Conservation (phyloP, 371 early-diverging fungal species). For the Capillidium rhysosporum region DNA sequence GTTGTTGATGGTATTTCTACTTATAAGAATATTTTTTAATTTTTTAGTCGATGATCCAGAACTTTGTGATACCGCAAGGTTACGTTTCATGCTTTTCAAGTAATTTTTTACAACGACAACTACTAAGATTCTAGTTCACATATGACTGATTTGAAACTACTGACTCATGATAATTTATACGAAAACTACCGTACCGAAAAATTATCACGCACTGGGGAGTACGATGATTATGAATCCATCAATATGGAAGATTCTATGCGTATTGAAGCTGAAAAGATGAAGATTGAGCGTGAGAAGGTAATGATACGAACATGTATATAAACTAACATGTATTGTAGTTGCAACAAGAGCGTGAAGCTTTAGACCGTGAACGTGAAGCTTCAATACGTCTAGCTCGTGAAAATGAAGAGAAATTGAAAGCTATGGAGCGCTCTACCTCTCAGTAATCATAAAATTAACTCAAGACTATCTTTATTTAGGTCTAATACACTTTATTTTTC, state of each 20-base stretch:
- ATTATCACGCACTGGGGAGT: slow-evolving; percentile 45
- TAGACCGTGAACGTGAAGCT: slow-evolving; percentile 3
- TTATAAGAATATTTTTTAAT: not conserved
- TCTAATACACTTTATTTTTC: too few species aligned
- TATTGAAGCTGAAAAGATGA: slow-evolving; percentile 35
- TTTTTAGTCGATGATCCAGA: slow-evolving; percentile 5
- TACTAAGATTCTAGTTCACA: slow-evolving; percentile 44
- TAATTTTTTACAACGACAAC: slow-evolving; percentile 8
- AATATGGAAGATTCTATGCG: slow-evolving; percentile 11
- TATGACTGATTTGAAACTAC: slow-evolving; percentile 84
- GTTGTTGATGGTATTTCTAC: slow-evolving; percentile 51
- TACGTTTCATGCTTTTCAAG: slow-evolving; percentile 77
- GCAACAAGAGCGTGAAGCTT: not conserved
- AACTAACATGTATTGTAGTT: not conserved
- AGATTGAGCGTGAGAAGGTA: slow-evolving; percentile 40
- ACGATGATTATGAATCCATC: slow-evolving; percentile 17
- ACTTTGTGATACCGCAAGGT: slow-evolving; percentile 82
- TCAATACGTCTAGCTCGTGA: not conserved
- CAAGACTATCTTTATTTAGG: too few species aligned
- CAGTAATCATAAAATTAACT: too few species aligned
- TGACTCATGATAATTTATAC: slow-evolving; percentile 84
- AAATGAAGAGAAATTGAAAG: slow-evolving; percentile 1
- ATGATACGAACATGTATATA: not conserved
- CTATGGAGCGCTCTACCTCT: not conserved
- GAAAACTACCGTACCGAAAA: slow-evolving; percentile 94